Conservation (phyloP, 1,284 basidiomycete species). For the Wallemia mellicola region DNA sequence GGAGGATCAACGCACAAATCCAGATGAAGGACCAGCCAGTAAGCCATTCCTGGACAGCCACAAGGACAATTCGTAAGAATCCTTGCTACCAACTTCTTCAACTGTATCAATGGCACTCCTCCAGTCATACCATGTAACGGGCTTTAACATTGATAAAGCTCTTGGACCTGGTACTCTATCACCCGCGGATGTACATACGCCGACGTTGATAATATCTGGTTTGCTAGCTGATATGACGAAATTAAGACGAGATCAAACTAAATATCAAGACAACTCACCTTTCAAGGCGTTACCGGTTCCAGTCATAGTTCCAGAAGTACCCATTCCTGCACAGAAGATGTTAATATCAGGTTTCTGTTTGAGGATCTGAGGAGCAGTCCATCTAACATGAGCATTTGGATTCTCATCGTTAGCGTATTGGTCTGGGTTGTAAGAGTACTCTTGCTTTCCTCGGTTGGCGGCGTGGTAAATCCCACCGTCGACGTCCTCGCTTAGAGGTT, state of each 20-base stretch:
- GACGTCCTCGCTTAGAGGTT: neutral
- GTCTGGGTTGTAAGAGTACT: neutral
- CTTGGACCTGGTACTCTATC: neutral
- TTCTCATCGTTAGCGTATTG: neutral
- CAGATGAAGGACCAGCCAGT: neutral
- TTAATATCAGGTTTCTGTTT: neutral
- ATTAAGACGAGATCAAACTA: neutral
- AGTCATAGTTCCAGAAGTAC: neutral
- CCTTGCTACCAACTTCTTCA: neutral
- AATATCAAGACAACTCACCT: neutral
- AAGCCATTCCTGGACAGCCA: neutral
- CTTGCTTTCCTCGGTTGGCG: neutral
- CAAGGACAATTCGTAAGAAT: neutral
- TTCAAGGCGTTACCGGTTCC: neutral
- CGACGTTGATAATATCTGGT: neutral
- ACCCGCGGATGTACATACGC: neutral
- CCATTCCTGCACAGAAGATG: neutral
- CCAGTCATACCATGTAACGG: constrained; percentile 1
- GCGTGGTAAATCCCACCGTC: neutral
- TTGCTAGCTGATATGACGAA: neutral
- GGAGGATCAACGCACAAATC: neutral
- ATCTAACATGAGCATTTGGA: neutral
- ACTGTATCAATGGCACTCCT: neutral
- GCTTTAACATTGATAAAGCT: neutral
- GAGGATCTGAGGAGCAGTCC: neutral